Percentiles rank a stretch among this genome's conserved stretches.
phyloP scores from a whole-genome alignment of 108 stramenopile genomes.

The Cylindrotheca closterium region DNA sequence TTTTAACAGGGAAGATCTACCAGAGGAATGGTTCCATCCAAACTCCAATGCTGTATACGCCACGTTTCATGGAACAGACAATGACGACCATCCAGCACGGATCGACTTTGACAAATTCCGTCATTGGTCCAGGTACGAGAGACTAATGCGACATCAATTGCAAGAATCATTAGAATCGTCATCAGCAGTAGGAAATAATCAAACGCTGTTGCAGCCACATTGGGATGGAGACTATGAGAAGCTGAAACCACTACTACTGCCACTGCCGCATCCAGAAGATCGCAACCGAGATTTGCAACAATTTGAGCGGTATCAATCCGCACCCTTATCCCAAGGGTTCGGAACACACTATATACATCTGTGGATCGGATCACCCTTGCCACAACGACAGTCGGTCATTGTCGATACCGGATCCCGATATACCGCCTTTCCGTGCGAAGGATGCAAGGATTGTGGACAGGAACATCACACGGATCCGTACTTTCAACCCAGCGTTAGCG shows the following conservation, averaged over 20 bases:
- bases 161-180: too few species aligned
- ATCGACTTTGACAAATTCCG: constrained; percentile 41
- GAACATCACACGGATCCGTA: constrained; percentile 91
- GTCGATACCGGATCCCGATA: constrained; percentile 93
- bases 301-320: constrained; percentile 43
- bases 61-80: constrained; percentile 10
- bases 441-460: constrained; percentile 79
- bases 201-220: constrained; percentile 21
- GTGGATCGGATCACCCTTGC: constrained; percentile 88
- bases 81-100: neutral
- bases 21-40: constrained; percentile 21
- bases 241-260: neutral
- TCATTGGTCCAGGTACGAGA: constrained; percentile 51
- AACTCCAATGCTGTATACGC: constrained; percentile 26
- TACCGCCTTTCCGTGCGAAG: constrained; percentile 93
- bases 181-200: too few species aligned
- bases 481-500: constrained; percentile 59
- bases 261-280: too few species aligned
- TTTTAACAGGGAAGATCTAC: neutral
- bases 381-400: constrained; percentile 93
- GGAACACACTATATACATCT: constrained; percentile 93
- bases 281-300: neutral
- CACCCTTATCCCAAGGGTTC: constrained; percentile 69
- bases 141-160: constrained; percentile 16
- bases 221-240: constrained; percentile 44